Percentiles rank a stretch among this genome's conserved stretches.
Conservation (phyloP, 129 eudicot genomes). For the Smallanthus sonchifolius region DNA sequence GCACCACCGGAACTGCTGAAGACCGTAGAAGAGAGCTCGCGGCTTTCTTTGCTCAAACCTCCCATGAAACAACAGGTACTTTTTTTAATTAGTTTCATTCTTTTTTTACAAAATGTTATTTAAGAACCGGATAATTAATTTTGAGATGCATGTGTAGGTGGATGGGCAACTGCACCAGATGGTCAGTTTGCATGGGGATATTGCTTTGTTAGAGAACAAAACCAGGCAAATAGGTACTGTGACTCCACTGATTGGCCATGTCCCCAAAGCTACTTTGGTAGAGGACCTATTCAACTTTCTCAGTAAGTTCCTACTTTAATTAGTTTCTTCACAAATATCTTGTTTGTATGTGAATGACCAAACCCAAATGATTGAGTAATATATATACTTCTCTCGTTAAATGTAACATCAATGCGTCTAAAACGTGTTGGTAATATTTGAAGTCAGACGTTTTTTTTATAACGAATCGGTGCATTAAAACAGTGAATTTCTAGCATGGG, state of each 20-base stretch:
- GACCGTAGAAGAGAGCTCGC: constrained; percentile 51
- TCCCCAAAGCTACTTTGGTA: constrained; percentile 39
- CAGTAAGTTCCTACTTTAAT: constrained; percentile 28
- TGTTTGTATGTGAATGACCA: too few species aligned
- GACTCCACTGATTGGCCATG: constrained; percentile 33
- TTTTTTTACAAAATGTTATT: too few species aligned
- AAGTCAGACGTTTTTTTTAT: too few species aligned
- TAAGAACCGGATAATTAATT: too few species aligned
- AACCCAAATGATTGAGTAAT: too few species aligned
- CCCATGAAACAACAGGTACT: constrained; percentile 43
- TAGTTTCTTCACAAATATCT: neutral
- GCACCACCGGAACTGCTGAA: constrained; percentile 40
- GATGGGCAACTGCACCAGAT: constrained; percentile 57
- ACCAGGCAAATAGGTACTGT: constrained; percentile 22
- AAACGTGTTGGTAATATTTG: too few species aligned
- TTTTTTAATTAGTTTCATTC: neutral
- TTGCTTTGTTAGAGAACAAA: constrained; percentile 40
- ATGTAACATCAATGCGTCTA: too few species aligned
- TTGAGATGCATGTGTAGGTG: constrained; percentile 21
- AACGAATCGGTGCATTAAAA: too few species aligned
- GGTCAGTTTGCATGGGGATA: constrained; percentile 69
- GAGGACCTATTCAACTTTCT: constrained; percentile 59
- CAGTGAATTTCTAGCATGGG: neutral
- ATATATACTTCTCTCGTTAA: too few species aligned
- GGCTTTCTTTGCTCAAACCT: constrained; percentile 66